These are phyloP conservation scores for Centrapalus pauciflorus DNA, from an alignment of 129 eudicot genomes.

Conservation along the genomic window DNA sequence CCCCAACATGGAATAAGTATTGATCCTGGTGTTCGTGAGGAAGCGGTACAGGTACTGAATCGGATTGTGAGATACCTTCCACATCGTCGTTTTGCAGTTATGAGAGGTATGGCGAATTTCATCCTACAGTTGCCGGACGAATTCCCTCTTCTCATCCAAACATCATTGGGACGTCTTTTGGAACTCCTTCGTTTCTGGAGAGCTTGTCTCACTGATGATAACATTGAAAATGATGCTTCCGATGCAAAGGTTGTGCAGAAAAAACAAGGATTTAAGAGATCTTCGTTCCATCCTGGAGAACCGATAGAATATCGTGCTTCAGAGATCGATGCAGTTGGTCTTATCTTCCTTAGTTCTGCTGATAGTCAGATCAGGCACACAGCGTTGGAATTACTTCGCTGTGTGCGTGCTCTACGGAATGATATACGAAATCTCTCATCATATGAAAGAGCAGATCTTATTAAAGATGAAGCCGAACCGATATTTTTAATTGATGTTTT, in stretches of 20 bases:
- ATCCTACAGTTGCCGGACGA: constrained; percentile 87
- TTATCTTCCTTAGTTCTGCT: constrained; percentile 88
- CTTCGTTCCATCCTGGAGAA: constrained; percentile 80
- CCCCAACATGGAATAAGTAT: constrained; percentile 97
- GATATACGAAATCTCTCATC: constrained; percentile 61
- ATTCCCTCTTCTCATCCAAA: constrained; percentile 96
- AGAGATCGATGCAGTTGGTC: constrained; percentile 96
- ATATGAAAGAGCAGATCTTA: constrained; percentile 54
- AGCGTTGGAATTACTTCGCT: constrained; percentile 86
- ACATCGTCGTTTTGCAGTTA: constrained; percentile 95
- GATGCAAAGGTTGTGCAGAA: constrained; percentile 60
- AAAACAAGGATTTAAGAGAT: constrained; percentile 60
- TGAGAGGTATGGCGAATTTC: constrained; percentile 97
- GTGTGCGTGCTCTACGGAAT: constrained; percentile 88
- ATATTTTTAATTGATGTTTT: constrained; percentile 90
- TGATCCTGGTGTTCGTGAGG: constrained; percentile 99
- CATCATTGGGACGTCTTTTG: constrained; percentile 87
- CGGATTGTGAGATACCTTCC: constrained; percentile 92
- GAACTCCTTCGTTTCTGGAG: constrained; percentile 95
- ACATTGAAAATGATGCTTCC: constrained; percentile 37
- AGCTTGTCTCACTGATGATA: constrained; percentile 81
- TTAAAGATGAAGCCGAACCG: constrained; percentile 78
- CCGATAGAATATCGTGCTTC: constrained; percentile 88
- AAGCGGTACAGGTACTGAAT: constrained; percentile 94
- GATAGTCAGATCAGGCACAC: constrained; percentile 98